These are phyloP conservation scores for Herpotrichia juniperi DNA, from an alignment of 2,329 filamentous ascomycete species.

Conservation along the genomic window DNA sequence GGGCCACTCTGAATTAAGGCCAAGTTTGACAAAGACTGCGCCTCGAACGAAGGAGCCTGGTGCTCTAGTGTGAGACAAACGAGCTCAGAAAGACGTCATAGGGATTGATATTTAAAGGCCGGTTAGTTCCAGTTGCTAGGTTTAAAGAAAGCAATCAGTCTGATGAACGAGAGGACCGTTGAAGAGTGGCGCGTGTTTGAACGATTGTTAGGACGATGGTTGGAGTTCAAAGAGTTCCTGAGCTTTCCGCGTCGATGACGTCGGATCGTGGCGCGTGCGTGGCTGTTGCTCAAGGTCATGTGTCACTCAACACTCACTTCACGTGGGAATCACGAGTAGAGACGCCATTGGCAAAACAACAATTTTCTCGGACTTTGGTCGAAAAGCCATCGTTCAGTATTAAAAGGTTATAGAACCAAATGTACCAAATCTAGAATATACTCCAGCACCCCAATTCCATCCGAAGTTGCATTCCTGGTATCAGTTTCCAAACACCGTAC, in stretches of 20 bases:
- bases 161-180: background rate
- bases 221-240: background rate
- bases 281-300: background rate
- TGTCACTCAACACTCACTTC: too few species aligned
- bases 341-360: too few species aligned
- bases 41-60: slow-evolving; percentile 6
- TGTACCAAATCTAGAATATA: background rate
- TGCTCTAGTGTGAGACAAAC: background rate
- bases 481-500: background rate
- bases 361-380: too few species aligned
- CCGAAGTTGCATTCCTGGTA: background rate
- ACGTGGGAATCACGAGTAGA: too few species aligned
- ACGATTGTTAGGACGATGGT: background rate
- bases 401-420: background rate
- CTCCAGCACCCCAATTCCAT: background rate
- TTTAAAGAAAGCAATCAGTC: too few species aligned
- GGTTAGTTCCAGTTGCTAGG: too few species aligned
- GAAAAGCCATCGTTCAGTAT: too few species aligned
- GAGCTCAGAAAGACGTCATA: slow-evolving; percentile 5
- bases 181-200: too few species aligned
- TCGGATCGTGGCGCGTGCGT: background rate
- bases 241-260: background rate
- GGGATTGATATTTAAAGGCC: background rate
- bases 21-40: background rate
- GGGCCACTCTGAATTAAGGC: background rate